Evolutionary conservation across 306 rosid species (phyloP).

Genomic region (Dalbergia cultrata): DNA sequence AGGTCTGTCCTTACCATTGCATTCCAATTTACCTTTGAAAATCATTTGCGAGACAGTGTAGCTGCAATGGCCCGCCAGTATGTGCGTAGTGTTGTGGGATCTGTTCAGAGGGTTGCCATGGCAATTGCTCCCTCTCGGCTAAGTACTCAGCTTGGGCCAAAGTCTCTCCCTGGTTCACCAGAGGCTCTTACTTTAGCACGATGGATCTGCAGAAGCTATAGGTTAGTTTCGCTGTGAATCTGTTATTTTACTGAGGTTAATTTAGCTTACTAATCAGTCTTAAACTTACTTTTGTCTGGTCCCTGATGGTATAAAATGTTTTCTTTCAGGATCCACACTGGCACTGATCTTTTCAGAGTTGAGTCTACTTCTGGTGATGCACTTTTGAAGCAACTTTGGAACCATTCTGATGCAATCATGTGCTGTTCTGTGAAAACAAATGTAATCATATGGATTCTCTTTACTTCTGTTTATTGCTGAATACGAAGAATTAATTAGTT

Average conservation of each 20-base stretch:
- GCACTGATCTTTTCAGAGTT: conserved; percentile 68
- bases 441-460: conserved; percentile 47
- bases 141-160: conserved; percentile 71
- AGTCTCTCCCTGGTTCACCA: conserved; percentile 84
- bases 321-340: conserved; percentile 72
- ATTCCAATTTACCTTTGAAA: conserved; percentile 92
- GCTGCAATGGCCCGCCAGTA: conserved; percentile 99
- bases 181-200: conserved; percentile 91
- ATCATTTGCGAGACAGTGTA: conserved; percentile 83
- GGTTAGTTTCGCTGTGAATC: conserved; percentile 49
- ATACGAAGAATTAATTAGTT: neutral
- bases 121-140: conserved; percentile 90
- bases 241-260: neutral
- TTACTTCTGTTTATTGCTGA: neutral
- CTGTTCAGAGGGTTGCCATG: conserved; percentile 99
- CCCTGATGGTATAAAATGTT: neutral
- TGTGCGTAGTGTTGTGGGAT: conserved; percentile 90
- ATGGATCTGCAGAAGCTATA: conserved; percentile 87
- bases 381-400: conserved; percentile 92
- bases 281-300: neutral
- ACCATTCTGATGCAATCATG: conserved; percentile 90
- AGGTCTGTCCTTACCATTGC: conserved; percentile 95
- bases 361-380: conserved; percentile 76
- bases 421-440: conserved; percentile 92
- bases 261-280: too few relatives aligned